Percentiles rank a stretch among this genome's conserved stretches.
Conservation (phyloP, 768 basidiomycete genomes). For the Russula griseocarnosa region DNA sequence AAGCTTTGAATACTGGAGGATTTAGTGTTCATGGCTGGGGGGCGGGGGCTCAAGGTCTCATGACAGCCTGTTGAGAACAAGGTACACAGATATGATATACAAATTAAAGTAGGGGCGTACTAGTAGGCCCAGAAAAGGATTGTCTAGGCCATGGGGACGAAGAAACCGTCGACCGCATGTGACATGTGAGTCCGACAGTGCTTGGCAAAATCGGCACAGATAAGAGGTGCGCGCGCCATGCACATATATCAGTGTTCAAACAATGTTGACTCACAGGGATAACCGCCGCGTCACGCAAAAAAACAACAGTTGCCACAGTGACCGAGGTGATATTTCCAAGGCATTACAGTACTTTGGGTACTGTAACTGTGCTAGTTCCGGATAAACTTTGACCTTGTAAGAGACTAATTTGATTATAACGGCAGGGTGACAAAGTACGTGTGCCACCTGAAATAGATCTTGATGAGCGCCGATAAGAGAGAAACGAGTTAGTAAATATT, state of each 20-base stretch:
- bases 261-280: not conserved
- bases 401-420: too few species aligned
- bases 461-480: not conserved
- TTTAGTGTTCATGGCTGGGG: not conserved
- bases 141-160: not conserved
- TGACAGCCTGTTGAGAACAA: not conserved
- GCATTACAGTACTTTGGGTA: not conserved
- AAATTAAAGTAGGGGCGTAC: too few species aligned
- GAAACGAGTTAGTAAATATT: not conserved
- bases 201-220: not conserved
- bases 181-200: not conserved
- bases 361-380: not conserved
- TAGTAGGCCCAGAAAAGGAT: not conserved
- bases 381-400: not conserved
- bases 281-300: not conserved
- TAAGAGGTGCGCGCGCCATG: too few species aligned
- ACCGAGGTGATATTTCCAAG: not conserved
- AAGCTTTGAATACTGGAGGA: not conserved
- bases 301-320: not conserved
- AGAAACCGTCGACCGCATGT: not conserved
- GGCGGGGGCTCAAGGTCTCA: not conserved
- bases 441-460: too few species aligned
- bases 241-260: not conserved
- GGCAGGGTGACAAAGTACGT: too few species aligned
- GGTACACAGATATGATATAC: not conserved